Conservation (phyloP, 768 basidiomycete genomes). For the Lentinula raphanica region DNA sequence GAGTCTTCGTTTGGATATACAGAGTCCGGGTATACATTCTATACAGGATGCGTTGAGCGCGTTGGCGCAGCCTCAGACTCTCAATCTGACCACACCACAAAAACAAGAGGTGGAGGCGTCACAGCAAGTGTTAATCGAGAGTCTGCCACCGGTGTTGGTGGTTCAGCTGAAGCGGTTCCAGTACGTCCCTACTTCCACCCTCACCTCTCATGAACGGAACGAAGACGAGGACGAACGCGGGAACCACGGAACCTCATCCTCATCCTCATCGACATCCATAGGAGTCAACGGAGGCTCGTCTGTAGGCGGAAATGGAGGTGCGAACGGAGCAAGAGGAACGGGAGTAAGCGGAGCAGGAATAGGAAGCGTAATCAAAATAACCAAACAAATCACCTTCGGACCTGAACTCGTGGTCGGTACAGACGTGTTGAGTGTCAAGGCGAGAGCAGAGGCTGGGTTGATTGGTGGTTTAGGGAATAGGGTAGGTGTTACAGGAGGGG, state of each 20-base stretch:
- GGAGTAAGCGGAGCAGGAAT: too few relatives aligned
- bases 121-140: constrained; percentile 64
- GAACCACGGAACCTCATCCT: too few relatives aligned
- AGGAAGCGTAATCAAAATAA: constrained; percentile 79
- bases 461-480: too few relatives aligned
- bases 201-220: too few relatives aligned
- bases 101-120: constrained; percentile 63
- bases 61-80: too few relatives aligned
- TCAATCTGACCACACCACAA: constrained; percentile 71
- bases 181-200: constrained; percentile 73
- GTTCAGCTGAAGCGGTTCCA: constrained; percentile 89
- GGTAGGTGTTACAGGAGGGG: too few relatives aligned
- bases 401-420: constrained; percentile 72
- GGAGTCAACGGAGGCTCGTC: too few relatives aligned
- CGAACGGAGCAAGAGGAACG: too few relatives aligned
- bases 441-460: too few relatives aligned
- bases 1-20: constrained; percentile 80
- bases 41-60: constrained; percentile 79
- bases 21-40: constrained; percentile 70
- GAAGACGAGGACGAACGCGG: too few relatives aligned
- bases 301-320: too few relatives aligned
- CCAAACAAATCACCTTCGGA: constrained; percentile 74
- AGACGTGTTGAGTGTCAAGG: constrained; percentile 59
- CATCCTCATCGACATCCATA: too few relatives aligned
- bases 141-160: constrained; percentile 77